Conservation (phyloP, 805 yeast genomes). For the Myxozyma mucilagina region DNA sequence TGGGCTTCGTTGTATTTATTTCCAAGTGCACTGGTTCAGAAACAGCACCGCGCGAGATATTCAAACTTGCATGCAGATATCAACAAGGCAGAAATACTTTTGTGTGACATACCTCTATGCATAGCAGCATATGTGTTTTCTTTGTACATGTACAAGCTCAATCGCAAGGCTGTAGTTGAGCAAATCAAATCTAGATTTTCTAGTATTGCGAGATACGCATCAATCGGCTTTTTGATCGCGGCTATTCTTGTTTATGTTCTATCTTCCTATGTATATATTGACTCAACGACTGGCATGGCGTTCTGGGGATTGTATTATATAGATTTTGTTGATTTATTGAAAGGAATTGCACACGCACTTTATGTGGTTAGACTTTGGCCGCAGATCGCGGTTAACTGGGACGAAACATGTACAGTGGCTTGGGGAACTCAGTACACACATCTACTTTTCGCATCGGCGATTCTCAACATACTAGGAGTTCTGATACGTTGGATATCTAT, state of each 20-base stretch:
- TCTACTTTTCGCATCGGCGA: neutral
- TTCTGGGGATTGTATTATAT: constrained; percentile 16
- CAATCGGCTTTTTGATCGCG: neutral
- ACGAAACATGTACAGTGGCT: constrained; percentile 10
- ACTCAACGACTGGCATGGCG: constrained; percentile 15
- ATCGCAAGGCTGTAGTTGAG: neutral
- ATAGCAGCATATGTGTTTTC: neutral
- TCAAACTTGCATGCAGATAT: neutral
- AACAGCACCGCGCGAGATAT: constrained; percentile 10
- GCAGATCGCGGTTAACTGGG: constrained; percentile 20
- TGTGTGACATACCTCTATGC: neutral
- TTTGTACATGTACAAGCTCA: neutral
- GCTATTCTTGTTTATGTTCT: neutral
- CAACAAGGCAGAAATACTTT: neutral
- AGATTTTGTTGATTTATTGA: constrained; percentile 24
- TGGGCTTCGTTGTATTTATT: constrained; percentile 5
- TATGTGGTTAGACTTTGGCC: constrained; percentile 14
- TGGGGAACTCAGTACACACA: constrained; percentile 6
- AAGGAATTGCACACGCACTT: constrained; percentile 15
- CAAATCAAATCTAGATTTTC: constrained; percentile 5
- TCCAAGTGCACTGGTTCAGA: neutral
- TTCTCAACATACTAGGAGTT: neutral
- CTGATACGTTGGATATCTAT: neutral
- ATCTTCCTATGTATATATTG: constrained; percentile 9
- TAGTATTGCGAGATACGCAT: constrained; percentile 4